phyloP scores from a whole-genome alignment of 2,329 filamentous ascomycete genomes.

The Aurifilum marmelostoma region DNA sequence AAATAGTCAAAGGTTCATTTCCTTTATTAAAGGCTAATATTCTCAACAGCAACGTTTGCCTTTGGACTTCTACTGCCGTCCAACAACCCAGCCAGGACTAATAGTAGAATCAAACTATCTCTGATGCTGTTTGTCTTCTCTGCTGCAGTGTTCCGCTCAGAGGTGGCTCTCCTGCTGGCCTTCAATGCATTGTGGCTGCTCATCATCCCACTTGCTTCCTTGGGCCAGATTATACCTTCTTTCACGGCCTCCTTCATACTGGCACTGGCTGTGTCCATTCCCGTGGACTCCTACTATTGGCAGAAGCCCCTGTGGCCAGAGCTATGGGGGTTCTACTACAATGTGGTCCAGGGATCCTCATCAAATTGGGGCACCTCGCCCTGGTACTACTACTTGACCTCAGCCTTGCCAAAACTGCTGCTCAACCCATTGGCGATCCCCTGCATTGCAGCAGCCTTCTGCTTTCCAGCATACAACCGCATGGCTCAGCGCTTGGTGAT shows the following conservation, averaged over 20 bases:
- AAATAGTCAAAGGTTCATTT: not conserved
- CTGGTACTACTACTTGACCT: conserved; percentile 84
- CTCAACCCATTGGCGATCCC: conserved; percentile 73
- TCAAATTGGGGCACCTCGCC: conserved; percentile 87
- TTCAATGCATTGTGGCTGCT: conserved; percentile 70
- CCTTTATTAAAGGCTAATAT: not conserved
- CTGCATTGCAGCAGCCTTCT: conserved; percentile 58
- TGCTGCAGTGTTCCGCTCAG: conserved; percentile 85
- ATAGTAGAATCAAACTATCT: conserved; percentile 61
- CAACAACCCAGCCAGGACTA: conserved; percentile 36
- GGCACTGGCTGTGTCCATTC: conserved; percentile 70
- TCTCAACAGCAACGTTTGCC: conserved; percentile 64
- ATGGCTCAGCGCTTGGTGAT: conserved; percentile 56
- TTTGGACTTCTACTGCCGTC: conserved; percentile 51
- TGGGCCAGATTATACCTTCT: conserved; percentile 64
- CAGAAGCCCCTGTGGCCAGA: conserved; percentile 88
- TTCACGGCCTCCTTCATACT: conserved; percentile 67
- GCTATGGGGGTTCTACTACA: conserved; percentile 86
- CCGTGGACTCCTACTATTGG: conserved; percentile 93
- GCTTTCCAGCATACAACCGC: conserved; percentile 48
- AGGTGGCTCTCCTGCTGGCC: conserved; percentile 79
- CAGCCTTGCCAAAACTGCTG: conserved; percentile 79
- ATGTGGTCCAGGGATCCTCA: conserved; percentile 81
- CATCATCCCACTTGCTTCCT: conserved; percentile 53
- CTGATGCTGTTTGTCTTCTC: conserved; percentile 78